Conservation (phyloP, 75 land plant genomes). For the Pseudotsuga menziesii region DNA sequence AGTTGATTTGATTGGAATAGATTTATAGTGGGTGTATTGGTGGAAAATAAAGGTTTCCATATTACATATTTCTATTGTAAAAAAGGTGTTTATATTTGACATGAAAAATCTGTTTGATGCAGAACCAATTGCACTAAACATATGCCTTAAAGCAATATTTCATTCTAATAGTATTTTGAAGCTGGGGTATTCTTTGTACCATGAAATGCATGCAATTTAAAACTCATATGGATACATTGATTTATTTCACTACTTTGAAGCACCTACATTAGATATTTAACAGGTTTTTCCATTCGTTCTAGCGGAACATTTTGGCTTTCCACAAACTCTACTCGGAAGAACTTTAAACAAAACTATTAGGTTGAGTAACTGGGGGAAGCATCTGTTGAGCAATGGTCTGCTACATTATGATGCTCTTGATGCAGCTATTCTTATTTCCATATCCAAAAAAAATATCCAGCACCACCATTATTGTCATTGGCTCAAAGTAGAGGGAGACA, state of each 20-base stretch:
- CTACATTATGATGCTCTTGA: slow-evolving; percentile 80
- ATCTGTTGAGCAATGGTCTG: slow-evolving; percentile 54
- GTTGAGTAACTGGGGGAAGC: slow-evolving; percentile 70
- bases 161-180: slow-evolving; percentile 51
- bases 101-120: slow-evolving; percentile 43
- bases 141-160: slow-evolving; percentile 42
- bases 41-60: slow-evolving; percentile 63
- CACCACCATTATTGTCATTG: no score
- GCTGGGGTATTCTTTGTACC: slow-evolving; percentile 64
- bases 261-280: slow-evolving; percentile 52
- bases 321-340: slow-evolving; percentile 56
- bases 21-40: no score
- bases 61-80: slow-evolving; percentile 67
- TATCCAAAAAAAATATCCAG: slow-evolving; percentile 18
- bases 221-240: slow-evolving; percentile 49
- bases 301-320: slow-evolving; percentile 63
- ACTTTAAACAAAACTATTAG: slow-evolving; percentile 63
- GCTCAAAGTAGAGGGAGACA: no score
- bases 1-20: no score
- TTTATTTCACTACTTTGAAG: slow-evolving; percentile 51
- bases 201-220: slow-evolving; percentile 52
- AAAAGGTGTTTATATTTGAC: slow-evolving; percentile 55
- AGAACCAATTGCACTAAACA: slow-evolving; percentile 28
- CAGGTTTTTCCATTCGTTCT: slow-evolving; percentile 40
- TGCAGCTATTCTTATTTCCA: slow-evolving; percentile 64